phyloP scores from a whole-genome alignment of 106 monocot genomes.

The Agapanthus africanus region DNA sequence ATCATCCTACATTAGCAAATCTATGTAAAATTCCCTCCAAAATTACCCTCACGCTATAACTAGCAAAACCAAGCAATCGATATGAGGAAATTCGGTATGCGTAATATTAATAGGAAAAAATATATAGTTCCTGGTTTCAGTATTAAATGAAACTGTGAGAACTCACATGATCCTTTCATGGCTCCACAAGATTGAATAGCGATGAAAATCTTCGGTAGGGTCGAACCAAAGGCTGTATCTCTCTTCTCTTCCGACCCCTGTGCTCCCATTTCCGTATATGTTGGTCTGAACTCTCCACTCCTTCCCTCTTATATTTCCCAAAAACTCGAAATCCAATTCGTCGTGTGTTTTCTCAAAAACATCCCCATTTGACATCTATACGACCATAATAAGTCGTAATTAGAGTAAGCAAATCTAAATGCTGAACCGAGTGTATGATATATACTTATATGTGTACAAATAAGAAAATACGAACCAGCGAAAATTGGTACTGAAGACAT shows the following conservation, averaged over 20 bases:
- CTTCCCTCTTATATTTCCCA: constrained; percentile 64
- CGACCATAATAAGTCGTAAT: not conserved
- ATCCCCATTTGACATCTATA: constrained; percentile 79
- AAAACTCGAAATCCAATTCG: constrained; percentile 68
- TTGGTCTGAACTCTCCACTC: constrained; percentile 91
- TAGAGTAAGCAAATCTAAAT: not conserved
- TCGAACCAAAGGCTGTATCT: constrained; percentile 76
- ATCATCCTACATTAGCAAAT: not conserved
- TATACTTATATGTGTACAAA: too few relatives aligned
- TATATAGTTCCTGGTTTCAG: too few relatives aligned
- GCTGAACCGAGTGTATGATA: too few relatives aligned
- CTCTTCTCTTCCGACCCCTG: constrained; percentile 66
- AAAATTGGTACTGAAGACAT: too few relatives aligned
- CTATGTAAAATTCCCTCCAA: not conserved
- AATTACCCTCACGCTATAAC: not conserved
- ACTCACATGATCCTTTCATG: constrained; percentile 58
- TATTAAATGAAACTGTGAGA: not conserved
- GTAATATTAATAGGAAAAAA: too few relatives aligned
- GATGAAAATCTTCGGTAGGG: constrained; percentile 77
- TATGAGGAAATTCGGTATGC: not conserved
- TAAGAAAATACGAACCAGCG: too few relatives aligned
- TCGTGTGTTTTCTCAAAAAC: constrained; percentile 61
- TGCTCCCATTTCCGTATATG: constrained; percentile 89
- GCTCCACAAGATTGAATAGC: constrained; percentile 69
- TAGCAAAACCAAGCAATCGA: not conserved